Conservation (phyloP, 371 early-diverging fungal genomes). For the Basidiobolus meristosporus region DNA sequence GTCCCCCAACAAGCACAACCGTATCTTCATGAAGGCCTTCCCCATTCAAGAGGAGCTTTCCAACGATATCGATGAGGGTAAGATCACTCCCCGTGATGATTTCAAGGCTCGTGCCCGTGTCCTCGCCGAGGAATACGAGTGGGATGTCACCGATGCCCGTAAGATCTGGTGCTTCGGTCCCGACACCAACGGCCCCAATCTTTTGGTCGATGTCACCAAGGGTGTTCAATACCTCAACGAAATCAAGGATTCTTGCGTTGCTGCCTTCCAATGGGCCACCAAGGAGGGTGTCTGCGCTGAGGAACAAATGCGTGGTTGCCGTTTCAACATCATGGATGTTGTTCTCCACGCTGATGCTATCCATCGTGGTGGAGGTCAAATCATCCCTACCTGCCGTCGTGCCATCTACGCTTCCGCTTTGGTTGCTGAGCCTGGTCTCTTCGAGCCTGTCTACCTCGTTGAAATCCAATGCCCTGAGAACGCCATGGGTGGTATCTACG, state of each 20-base stretch:
- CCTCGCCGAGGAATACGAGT: slow-evolving; percentile 81
- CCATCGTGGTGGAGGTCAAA: slow-evolving; percentile 99
- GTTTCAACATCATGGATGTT: slow-evolving; percentile 98
- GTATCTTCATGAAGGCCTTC: slow-evolving; percentile 95
- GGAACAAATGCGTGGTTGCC: slow-evolving; percentile 91
- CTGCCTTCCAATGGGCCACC: slow-evolving; percentile 92
- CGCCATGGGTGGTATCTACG: slow-evolving; percentile 96
- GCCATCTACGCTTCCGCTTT: slow-evolving; percentile 87
- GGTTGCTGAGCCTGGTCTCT: slow-evolving; percentile 80
- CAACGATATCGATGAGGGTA: slow-evolving; percentile 73
- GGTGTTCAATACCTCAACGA: slow-evolving; percentile 97
- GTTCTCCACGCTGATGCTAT: slow-evolving; percentile 99
- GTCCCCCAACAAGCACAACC: slow-evolving; percentile 99
- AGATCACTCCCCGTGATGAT: slow-evolving; percentile 84
- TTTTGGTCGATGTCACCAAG: slow-evolving; percentile 95
- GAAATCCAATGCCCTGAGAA: slow-evolving; percentile 93
- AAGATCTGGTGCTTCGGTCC: slow-evolving; percentile 99
- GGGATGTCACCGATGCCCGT: slow-evolving; percentile 97
- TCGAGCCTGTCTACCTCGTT: slow-evolving; percentile 97
- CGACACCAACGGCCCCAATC: slow-evolving; percentile 86
- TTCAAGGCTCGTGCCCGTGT: slow-evolving; percentile 90
- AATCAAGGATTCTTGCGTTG: slow-evolving; percentile 96
- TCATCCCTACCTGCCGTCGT: slow-evolving; percentile 96
- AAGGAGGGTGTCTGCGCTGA: slow-evolving; percentile 89
- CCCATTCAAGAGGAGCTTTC: slow-evolving; percentile 84